phyloP scores from a whole-genome alignment of 208 protist species.

The Trypanosoma scelopori region DNA sequence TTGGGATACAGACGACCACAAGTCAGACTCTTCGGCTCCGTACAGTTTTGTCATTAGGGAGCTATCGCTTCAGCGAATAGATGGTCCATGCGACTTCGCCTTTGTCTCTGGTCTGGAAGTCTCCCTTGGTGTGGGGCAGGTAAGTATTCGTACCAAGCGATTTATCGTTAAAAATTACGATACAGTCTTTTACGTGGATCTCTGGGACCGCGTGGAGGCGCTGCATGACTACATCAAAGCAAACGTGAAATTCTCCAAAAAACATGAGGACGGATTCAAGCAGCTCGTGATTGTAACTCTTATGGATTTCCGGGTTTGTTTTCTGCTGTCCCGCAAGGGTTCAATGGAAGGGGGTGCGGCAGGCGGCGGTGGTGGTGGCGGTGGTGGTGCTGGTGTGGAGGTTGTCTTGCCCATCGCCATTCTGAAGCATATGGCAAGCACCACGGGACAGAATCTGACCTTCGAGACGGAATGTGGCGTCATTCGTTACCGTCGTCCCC shows the following conservation, averaged over 20 bases:
- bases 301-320: conserved; percentile 23
- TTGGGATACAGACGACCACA: background rate
- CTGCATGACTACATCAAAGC: conserved; percentile 22
- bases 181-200: conserved; percentile 24
- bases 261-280: conserved; percentile 30
- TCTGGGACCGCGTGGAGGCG: conserved; percentile 7
- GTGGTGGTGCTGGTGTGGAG: conserved; percentile 6
- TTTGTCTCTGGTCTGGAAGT: conserved; percentile 17
- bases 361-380: no score
- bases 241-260: conserved; percentile 29
- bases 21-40: background rate
- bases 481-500: conserved; percentile 19
- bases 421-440: conserved; percentile 23
- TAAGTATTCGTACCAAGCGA: conserved; percentile 17
- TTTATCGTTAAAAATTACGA: conserved; percentile 33
- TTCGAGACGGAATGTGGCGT: conserved; percentile 31
- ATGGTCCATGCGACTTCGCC: conserved; percentile 8
- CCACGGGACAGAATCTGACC: conserved; percentile 3
- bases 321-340: conserved; percentile 8
- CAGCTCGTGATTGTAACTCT: conserved; percentile 26
- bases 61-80: conserved; percentile 10
- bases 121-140: conserved; percentile 24
- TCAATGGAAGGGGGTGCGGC: background rate
- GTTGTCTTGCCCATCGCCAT: conserved; percentile 27
- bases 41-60: conserved; percentile 25